Evolutionary conservation across 108 stramenopile species (phyloP).

Genomic region (Nitzschia sp.): DNA sequence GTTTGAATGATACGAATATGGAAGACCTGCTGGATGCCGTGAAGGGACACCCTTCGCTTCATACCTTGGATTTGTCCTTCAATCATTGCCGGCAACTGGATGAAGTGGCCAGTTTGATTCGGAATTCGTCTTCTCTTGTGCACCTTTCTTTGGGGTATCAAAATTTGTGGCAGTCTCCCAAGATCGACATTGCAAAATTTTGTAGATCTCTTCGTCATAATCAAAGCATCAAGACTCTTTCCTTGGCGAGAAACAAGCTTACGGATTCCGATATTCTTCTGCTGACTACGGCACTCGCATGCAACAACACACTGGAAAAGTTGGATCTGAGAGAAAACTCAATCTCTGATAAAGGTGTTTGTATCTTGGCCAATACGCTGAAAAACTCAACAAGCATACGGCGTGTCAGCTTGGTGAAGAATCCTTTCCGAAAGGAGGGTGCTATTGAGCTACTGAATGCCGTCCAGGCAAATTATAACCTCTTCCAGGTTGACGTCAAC

Average conservation of each 20-base stretch:
- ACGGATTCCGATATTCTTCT: background rate
- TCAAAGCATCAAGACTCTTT: conserved; percentile 9
- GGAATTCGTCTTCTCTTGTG: background rate
- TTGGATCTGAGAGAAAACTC: conserved; percentile 21
- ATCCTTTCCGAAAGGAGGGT: conserved; percentile 15
- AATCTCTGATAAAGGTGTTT: conserved; percentile 10
- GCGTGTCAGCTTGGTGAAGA: conserved; percentile 5
- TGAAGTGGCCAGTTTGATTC: conserved; percentile 6
- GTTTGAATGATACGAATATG: conserved; percentile 7
- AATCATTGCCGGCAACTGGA: conserved; percentile 12
- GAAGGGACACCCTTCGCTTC: background rate
- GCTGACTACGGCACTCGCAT: conserved; percentile 1
- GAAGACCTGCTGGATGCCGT: conserved; percentile 8
- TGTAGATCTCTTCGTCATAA: background rate
- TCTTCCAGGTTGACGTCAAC: conserved; percentile 6
- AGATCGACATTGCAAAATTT: background rate
- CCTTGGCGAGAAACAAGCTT: conserved; percentile 20
- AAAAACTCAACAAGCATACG: background rate
- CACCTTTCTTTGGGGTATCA: conserved; percentile 15
- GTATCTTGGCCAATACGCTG: background rate
- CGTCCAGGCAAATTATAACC: conserved; percentile 4
- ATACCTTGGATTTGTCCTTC: conserved; percentile 18
- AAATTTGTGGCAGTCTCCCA: conserved; percentile 27
- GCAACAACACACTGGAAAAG: conserved; percentile 3
- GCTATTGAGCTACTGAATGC: conserved; percentile 14